Evolutionary conservation across 2,329 filamentous ascomycete species (phyloP).

Genomic region (Myriosclerotinia scirpicola): DNA sequence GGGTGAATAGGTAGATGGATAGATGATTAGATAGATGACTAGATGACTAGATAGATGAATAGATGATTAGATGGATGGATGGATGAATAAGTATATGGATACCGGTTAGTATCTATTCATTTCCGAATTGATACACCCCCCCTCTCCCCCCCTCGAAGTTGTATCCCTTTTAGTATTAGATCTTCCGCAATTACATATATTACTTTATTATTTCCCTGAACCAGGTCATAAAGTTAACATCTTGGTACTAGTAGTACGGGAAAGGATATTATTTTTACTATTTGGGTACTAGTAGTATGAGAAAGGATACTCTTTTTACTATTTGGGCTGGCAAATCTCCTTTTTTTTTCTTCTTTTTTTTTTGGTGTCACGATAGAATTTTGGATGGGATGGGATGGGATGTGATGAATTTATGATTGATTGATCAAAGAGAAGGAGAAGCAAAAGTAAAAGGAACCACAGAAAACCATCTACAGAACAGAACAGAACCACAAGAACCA

Average conservation of each 20-base stretch:
- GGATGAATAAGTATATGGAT: too few species aligned
- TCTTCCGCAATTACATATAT: not conserved
- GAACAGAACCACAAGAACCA: not conserved
- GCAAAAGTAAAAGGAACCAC: slow-evolving; percentile 3
- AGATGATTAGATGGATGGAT: too few species aligned
- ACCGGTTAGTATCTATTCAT: slow-evolving; percentile 11
- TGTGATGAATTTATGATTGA: too few species aligned
- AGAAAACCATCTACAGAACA: too few species aligned
- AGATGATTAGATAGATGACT: too few species aligned
- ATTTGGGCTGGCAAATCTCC: not conserved
- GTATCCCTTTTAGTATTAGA: slow-evolving; percentile 6
- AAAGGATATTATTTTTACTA: not conserved
- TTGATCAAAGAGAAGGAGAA: not conserved
- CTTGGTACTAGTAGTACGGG: not conserved
- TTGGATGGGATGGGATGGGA: too few species aligned
- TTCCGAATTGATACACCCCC: slow-evolving; percentile 17
- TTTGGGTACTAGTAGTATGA: not conserved
- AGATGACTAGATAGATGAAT: too few species aligned
- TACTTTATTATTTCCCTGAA: slow-evolving; percentile 6
- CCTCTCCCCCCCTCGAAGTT: not conserved
- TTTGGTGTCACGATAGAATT: slow-evolving; percentile 1
- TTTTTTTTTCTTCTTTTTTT: too few species aligned
- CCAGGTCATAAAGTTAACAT: not conserved
- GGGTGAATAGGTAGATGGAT: too few species aligned
- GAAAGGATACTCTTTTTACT: slow-evolving; percentile 1